Conservation (phyloP, 2,329 filamentous ascomycete species). For the Fusarium secorum region DNA sequence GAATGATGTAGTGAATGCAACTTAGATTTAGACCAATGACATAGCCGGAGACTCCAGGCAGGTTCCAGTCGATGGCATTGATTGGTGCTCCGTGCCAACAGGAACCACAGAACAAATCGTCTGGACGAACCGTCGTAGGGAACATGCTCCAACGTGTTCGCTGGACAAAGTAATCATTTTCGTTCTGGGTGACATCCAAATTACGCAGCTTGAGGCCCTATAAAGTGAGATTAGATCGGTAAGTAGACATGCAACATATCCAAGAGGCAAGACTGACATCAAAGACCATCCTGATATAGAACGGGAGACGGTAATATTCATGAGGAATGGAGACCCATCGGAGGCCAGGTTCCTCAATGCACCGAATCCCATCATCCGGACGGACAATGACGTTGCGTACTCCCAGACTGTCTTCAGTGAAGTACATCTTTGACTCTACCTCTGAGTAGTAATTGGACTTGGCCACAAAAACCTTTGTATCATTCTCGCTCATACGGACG, state of each 20-base stretch:
- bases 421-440: background rate
- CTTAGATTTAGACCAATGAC: background rate
- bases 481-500: background rate
- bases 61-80: background rate
- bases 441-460: accelerated
- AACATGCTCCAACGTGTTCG: background rate
- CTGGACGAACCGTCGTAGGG: too few species aligned
- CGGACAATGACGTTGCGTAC: background rate
- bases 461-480: background rate
- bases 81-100: too few species aligned
- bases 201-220: background rate
- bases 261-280: background rate
- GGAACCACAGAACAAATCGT: too few species aligned
- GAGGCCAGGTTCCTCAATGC: background rate
- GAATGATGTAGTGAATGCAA: background rate
- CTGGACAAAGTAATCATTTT: background rate
- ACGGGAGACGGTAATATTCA: accelerated
- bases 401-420: background rate
- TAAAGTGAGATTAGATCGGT: background rate
- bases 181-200: background rate
- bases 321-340: background rate
- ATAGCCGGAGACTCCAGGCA: background rate
- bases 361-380: background rate
- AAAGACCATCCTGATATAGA: background rate
- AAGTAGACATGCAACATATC: background rate